phyloP scores from a whole-genome alignment of 306 rosid genomes.

The Malus domestica region ASM211411v1 NC_041791.1:36406501-36407000 shows the following conservation, averaged over 20 bases:
- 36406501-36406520: too few species aligned
- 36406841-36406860: conserved; percentile 33
- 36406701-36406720: neutral
- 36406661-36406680: too few species aligned
- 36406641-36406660: too few species aligned
- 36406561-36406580: too few species aligned
- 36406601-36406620: too few species aligned
- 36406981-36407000: conserved; percentile 25
- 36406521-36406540: too few species aligned
- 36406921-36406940: conserved; percentile 29
- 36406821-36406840: conserved; percentile 36
- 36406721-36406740: neutral
- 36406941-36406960: conserved; percentile 29
- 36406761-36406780: conserved; percentile 53
- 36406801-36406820: conserved; percentile 13
- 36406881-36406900: conserved; percentile 36
- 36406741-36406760: conserved; percentile 23
- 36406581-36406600: too few species aligned
- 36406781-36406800: conserved; percentile 52
- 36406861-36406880: conserved; percentile 15
- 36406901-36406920: conserved; percentile 33
- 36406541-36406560: too few species aligned
- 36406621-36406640: too few species aligned
- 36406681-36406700: too few species aligned
- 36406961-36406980: conserved; percentile 33